Evolutionary conservation across 495 filamentous ascomycete genomes (phyloP), one percentile per base, ranked within the genome.

Genomic region (Talaromyces wortmannii): DNA sequence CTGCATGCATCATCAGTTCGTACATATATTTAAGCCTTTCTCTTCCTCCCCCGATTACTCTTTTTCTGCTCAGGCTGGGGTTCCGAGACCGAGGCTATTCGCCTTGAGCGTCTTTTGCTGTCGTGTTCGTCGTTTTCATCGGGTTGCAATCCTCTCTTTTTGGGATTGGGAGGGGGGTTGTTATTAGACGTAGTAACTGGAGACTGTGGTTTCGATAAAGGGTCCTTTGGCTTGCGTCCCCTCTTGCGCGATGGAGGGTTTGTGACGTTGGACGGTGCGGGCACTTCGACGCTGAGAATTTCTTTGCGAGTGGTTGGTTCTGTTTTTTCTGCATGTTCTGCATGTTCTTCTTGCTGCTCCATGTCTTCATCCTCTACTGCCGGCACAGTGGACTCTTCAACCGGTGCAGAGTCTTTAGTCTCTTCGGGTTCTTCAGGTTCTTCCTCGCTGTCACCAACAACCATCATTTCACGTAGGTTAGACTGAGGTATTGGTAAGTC

Each of bases 371-470:
- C 44, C 5, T 53, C 52, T 7, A 33, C 52, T 0, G 30, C 40
- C 5, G n/a, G 18, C 0, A 17, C 50, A 18, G 30, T 32, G 4
- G 29, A 8, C 18, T 52, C 17, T 17, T 23, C 4, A 8, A 43
- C 50, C 15, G 32, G 33, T 2, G 44, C 18, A 15, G 36, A 3
- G 7, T 13, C 15, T 6, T 42, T n/a, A 10, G 29, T 10, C 13
- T 53, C 51, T 7, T 53, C 52, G 29, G 31, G 7, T 13, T 52
- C 50, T 5, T 36, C 42, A 2, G 13, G 36, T 11, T 53, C 42
- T 30, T 53, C 43, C 13, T 53, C 52, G 30, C 52, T 53, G 12
- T 53, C 52, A 3, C 29, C 52, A 15, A 53, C 29, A 13, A 46
- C 31, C 30, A 53, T 46, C 13, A 16, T 33, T 32, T 18, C 42